Percentiles rank a stretch among this genome's conserved stretches.
phyloP scores from a whole-genome alignment of 768 basidiomycete genomes.

The Pulveroboletus sp. region DNA sequence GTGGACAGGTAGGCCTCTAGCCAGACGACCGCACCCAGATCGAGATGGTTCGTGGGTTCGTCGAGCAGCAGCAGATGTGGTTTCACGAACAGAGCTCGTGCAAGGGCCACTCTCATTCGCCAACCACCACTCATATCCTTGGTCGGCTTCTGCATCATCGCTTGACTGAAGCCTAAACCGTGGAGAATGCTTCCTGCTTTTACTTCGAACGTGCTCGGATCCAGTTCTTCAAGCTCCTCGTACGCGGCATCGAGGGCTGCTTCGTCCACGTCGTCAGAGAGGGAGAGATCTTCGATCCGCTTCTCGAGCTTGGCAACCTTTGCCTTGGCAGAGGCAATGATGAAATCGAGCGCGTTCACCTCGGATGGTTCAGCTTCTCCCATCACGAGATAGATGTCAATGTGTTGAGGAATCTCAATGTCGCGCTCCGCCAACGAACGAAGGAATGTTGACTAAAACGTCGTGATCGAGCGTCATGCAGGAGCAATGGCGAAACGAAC shows the following conservation, averaged over 20 bases:
- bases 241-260: slow-evolving; percentile 81
- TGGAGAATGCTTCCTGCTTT: slow-evolving; percentile 97
- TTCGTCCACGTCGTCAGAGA: slow-evolving; percentile 89
- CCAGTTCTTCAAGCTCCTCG: slow-evolving; percentile 96
- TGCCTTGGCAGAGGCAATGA: slow-evolving; percentile 83
- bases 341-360: slow-evolving; percentile 95
- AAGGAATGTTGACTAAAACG: slow-evolving; percentile 81
- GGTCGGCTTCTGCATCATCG: slow-evolving; percentile 95
- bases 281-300: slow-evolving; percentile 87
- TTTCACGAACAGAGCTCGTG: slow-evolving; percentile 92
- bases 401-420: slow-evolving; percentile 88
- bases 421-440: slow-evolving; percentile 95
- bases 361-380: slow-evolving; percentile 96
- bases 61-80: slow-evolving; percentile 94
- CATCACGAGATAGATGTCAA: slow-evolving; percentile 95
- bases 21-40: slow-evolving; percentile 98
- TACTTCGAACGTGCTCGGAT: slow-evolving; percentile 90
- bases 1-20: slow-evolving; percentile 96
- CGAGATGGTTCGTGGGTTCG: slow-evolving; percentile 89
- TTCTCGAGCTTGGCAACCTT: slow-evolving; percentile 93
- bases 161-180: slow-evolving; percentile 85
- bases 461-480: slow-evolving; percentile 5
- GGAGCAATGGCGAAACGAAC: slow-evolving; percentile 38
- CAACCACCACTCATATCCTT: slow-evolving; percentile 99
- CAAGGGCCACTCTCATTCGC: slow-evolving; percentile 98